These are phyloP conservation scores for Tulasnella sp. DNA, from an alignment of 768 basidiomycete genomes.

Conservation along the genomic window DNA sequence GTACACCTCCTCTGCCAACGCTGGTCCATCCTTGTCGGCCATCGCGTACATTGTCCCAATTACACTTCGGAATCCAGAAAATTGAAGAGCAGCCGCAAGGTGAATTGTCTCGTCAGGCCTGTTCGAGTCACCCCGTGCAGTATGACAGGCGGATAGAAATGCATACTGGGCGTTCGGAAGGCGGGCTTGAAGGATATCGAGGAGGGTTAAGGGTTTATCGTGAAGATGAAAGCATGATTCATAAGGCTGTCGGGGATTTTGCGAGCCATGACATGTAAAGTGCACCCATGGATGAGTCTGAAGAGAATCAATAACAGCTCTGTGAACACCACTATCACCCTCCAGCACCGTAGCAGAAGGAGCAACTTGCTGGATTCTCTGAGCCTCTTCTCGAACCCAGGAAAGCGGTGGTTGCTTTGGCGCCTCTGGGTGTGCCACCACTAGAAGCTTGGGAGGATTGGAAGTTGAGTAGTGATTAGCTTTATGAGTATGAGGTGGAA, in stretches of 20 bases:
- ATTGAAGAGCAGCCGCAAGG: neutral
- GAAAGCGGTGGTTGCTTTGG: neutral
- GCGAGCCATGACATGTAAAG: neutral
- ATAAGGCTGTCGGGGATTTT: neutral
- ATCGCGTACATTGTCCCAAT: constrained; percentile 3
- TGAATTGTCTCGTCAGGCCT: neutral
- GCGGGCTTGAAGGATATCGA: neutral
- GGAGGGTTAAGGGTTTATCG: neutral
- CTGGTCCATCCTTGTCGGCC: neutral
- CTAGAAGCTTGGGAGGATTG: neutral
- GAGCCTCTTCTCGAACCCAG: neutral
- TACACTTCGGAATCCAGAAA: constrained; percentile 4
- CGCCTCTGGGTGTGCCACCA: neutral
- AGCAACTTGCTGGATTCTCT: neutral
- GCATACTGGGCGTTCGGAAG: neutral
- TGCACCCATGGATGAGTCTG: neutral
- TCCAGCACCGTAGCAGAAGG: neutral
- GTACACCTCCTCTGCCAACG: neutral
- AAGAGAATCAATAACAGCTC: neutral
- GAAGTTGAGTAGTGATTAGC: neutral
- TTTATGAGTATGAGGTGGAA: neutral
- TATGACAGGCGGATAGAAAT: neutral
- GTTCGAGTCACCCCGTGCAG: neutral
- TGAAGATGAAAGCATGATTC: neutral
- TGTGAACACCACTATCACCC: neutral